phyloP scores from a whole-genome alignment of 768 basidiomycete genomes.

The Clitopilus passeckerianus region DNA sequence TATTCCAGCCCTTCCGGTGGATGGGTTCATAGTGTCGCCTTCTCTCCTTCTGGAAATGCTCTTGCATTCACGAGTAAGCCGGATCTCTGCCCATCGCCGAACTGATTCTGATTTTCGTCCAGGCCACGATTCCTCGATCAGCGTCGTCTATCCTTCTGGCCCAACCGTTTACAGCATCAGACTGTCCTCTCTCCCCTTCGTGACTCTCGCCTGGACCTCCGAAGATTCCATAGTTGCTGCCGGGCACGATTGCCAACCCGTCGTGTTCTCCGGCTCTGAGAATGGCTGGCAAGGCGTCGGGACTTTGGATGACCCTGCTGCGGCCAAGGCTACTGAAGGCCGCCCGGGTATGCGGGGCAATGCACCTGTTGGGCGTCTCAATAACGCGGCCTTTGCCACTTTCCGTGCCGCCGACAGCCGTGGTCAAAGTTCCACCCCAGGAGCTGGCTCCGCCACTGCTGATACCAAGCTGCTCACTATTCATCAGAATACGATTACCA shows the following conservation, averaged over 20 bases:
- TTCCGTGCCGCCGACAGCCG: slow-evolving; percentile 91
- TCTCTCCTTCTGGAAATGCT: slow-evolving; percentile 94
- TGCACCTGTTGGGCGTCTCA: slow-evolving; percentile 65
- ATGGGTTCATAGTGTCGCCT: slow-evolving; percentile 95
- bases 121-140: slow-evolving; percentile 97
- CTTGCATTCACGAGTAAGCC: slow-evolving; percentile 89
- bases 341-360: slow-evolving; percentile 43
- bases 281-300: slow-evolving; percentile 77
- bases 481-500: slow-evolving; percentile 99
- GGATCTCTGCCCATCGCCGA: neutral
- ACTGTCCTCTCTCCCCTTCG: slow-evolving; percentile 72
- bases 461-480: slow-evolving; percentile 84
- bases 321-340: slow-evolving; percentile 36
- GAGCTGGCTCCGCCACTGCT: slow-evolving; percentile 17
- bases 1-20: slow-evolving; percentile 86
- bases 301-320: slow-evolving; percentile 79
- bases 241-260: slow-evolving; percentile 96
- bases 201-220: slow-evolving; percentile 82
- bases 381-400: slow-evolving; percentile 89
- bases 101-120: neutral
- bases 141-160: slow-evolving; percentile 83
- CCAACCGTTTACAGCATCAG: slow-evolving; percentile 68
- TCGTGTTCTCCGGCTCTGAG: slow-evolving; percentile 74
- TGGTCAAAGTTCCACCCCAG: slow-evolving; percentile 37
- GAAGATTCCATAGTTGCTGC: slow-evolving; percentile 85